Base-by-base conservation (phyloP, 164 flowering plant species). In the Piper betle region DNA sequence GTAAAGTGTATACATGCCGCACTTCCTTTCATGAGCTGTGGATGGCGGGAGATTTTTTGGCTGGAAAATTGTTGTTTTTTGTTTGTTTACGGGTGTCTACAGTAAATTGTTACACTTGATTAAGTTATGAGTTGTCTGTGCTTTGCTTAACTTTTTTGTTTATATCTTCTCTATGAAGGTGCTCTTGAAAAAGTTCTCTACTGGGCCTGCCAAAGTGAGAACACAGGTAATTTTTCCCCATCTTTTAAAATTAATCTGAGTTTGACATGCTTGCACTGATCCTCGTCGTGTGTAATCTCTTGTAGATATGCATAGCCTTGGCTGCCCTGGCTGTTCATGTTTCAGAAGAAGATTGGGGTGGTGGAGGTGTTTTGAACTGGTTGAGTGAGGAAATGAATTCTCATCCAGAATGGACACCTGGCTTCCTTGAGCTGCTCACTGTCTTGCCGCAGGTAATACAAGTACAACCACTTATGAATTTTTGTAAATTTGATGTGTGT, bases 251-350 rank as follows among this genome's bases (percentile, higher is more conserved):
- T 20, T 8, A 64, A n/a, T 70, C 57, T 58, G 43, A 63, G 73
- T 10, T 69, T 11, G 16, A 55, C 65, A 57, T 55, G 39, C 68
- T 64, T 77, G 20, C 8, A 43, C 39, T 6, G 33, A 37, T 55
- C 1, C 65, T 70, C 57, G 57, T 48, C 63, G 73, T 10, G 67
- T 11, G 16, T 59, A 64, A 58, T 55, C 42, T 69, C 62, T 77
- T 25, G 12, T 20, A 94, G 99, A 88, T 94, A 73, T 86, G 99
- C 78, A 81, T 94, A 76, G 97, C 99, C 40, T 87, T 94, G 57
- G 99, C 99, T 55, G 95, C 99, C 19, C 79, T 91, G 82, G 96
- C 99, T 72, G 96, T 94, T 58, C 95, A 94, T 73, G 96, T 94
- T 48, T 81, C 97, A 64, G 82, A 82, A 18, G 90, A 79, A 73